Conservation (phyloP, 345 rosid genomes). For the Populus euphratica region DNA sequence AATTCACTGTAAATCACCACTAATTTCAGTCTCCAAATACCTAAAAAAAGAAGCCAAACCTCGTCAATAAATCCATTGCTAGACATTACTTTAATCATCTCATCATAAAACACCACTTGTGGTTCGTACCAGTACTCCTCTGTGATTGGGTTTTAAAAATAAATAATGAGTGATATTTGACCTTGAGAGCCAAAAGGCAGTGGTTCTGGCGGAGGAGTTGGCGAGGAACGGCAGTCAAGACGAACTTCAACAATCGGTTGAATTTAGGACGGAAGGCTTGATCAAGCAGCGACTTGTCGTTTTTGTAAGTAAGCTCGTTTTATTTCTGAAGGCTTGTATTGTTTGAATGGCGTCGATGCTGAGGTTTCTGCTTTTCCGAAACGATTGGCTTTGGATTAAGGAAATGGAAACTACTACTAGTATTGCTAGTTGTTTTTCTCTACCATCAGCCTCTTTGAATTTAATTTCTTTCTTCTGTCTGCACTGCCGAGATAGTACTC, state of each 20-base stretch:
- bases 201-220: conserved; percentile 76
- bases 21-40: conserved; percentile 39
- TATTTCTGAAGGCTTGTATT: conserved; percentile 44
- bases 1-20: conserved; percentile 39
- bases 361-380: conserved; percentile 73
- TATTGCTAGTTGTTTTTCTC: too few species aligned
- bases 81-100: conserved; percentile 52
- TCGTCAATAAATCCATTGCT: conserved; percentile 45
- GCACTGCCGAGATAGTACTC: too few species aligned
- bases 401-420: too few species aligned
- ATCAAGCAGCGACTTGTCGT: conserved; percentile 17
- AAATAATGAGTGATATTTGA: conserved; percentile 1
- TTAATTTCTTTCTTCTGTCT: too few species aligned
- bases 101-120: conserved; percentile 49
- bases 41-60: conserved; percentile 33
- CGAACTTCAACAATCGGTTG: conserved; percentile 70
- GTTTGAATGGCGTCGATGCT: conserved; percentile 84
- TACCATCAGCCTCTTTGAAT: too few species aligned
- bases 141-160: background rate
- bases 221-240: conserved; percentile 75
- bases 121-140: conserved; percentile 76
- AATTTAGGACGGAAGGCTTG: conserved; percentile 43
- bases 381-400: conserved; percentile 51
- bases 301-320: conserved; percentile 46
- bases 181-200: conserved; percentile 61